Percentiles rank a stretch among this genome's conserved stretches.
phyloP scores from a whole-genome alignment of 768 basidiomycete species.

The Dentipellis sp. region DNA sequence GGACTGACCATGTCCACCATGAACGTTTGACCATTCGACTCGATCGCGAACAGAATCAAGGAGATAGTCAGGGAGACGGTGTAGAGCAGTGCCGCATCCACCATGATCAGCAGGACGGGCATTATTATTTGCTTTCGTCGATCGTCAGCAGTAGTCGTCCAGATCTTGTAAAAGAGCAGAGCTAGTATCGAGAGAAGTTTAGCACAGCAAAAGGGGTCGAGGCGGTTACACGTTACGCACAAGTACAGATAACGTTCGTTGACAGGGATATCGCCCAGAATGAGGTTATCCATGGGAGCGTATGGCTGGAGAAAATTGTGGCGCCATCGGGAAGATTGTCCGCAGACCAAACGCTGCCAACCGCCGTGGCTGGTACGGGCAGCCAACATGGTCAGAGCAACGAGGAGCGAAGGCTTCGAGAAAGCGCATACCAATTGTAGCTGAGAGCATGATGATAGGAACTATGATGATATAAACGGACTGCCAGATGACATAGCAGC shows the following conservation, averaged over 20 bases:
- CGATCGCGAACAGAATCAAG: slow-evolving; percentile 2
- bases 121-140: slow-evolving; percentile 1
- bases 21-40: background rate
- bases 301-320: slow-evolving; percentile 13
- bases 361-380: slow-evolving; percentile 7
- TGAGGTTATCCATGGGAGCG: slow-evolving; percentile 17
- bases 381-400: background rate
- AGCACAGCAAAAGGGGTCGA: background rate
- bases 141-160: slow-evolving; percentile 11
- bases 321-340: slow-evolving; percentile 5
- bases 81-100: slow-evolving; percentile 18
- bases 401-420: background rate
- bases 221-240: slow-evolving; percentile 6
- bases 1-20: background rate
- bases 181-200: slow-evolving; percentile 1
- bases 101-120: slow-evolving; percentile 17
- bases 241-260: slow-evolving; percentile 16
- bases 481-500: slow-evolving; percentile 21
- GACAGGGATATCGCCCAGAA: slow-evolving; percentile 15
- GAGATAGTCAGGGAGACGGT: slow-evolving; percentile 17
- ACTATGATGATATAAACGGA: slow-evolving; percentile 15
- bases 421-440: slow-evolving; percentile 5
- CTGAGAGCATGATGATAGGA: slow-evolving; percentile 14
- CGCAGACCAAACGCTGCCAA: slow-evolving; percentile 13
- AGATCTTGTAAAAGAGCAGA: slow-evolving; percentile 19